Evolutionary conservation across 1,284 basidiomycete species (phyloP).

Genomic region (Afroboletus lepidellus): DNA sequence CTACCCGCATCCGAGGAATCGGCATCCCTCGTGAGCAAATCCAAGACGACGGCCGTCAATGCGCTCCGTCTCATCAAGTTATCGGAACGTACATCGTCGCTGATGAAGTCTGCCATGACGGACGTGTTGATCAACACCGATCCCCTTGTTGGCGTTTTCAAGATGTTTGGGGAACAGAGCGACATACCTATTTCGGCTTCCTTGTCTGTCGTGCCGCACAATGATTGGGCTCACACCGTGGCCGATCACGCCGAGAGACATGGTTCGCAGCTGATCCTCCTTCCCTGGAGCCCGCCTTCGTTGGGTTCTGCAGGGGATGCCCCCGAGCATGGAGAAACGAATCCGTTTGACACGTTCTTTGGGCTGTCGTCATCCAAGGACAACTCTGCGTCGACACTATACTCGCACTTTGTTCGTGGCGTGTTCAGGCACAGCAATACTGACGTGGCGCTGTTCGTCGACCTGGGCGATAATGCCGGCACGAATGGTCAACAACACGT

Average conservation of each 20-base stretch:
- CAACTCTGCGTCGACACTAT: slow-evolving; percentile 47
- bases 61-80: slow-evolving; percentile 87
- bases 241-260: slow-evolving; percentile 61
- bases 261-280: slow-evolving; percentile 72
- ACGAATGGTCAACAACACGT: slow-evolving; percentile 59
- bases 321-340: slow-evolving; percentile 33
- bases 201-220: slow-evolving; percentile 63
- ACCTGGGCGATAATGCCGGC: slow-evolving; percentile 48
- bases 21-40: slow-evolving; percentile 9
- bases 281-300: slow-evolving; percentile 73
- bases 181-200: slow-evolving; percentile 68
- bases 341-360: slow-evolving; percentile 69
- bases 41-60: slow-evolving; percentile 43
- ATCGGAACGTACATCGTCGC: slow-evolving; percentile 86
- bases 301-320: slow-evolving; percentile 11
- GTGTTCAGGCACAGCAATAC: slow-evolving; percentile 71
- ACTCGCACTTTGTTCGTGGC: slow-evolving; percentile 80
- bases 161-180: slow-evolving; percentile 79
- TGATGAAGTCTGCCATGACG: slow-evolving; percentile 82
- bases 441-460: slow-evolving; percentile 83
- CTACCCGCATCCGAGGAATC: slow-evolving; percentile 22
- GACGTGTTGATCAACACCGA: slow-evolving; percentile 74
- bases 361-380: slow-evolving; percentile 36
- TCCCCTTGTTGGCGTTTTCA: slow-evolving; percentile 80
- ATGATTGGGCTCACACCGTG: slow-evolving; percentile 71